Evolutionary conservation across 768 basidiomycete genomes (phyloP), one percentile per base, ranked within the genome.

Genomic region (Boletus vinaceobasis): DNA sequence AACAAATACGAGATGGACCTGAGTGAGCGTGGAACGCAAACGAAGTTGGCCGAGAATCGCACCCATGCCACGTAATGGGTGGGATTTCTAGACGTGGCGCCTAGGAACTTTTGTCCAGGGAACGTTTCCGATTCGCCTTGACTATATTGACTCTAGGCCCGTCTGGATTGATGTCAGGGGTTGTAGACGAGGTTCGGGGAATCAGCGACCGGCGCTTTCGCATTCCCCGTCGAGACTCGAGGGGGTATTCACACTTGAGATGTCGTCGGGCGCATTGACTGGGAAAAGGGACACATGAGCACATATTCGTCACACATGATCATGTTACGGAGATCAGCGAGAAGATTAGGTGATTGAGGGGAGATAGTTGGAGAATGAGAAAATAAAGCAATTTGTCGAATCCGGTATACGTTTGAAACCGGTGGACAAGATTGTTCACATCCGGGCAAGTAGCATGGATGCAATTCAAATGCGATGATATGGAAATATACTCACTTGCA

Each of bases 211-310:
- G 43, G 69, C 73, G 69, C 63, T 72, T 73, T 48, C 84, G 77
- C 78, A 86, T 82, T 10, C 88, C 88, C 17, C 88, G 78, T 35
- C 85, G 77, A 61, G 86, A 88, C 67, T 86, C 85, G 7, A 75
- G 69, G 1, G 88, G 88, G 60, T 87, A 89, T 62, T 85, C 85
- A 66, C 88, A 90, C 53, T 75, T 80, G 45, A 88, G 79, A 31
- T 81, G 80, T 26, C 88, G 82, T 39, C 86, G 78, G 48, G 81
- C 81, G 64, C 88, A 90, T 74, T 90, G 88, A 68, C 88, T 90
- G 65, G 46, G 55, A 59, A 60, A 63, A 60, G 32, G 62, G 46
- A 49, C 65, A 52, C 57, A 59, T 70, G n/a, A 74, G 64, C 42
- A 57, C 48, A 45, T 17, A 37, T 29, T 59, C 44, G 17, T 31